phyloP scores from a whole-genome alignment of 768 basidiomycete genomes.

The Mycena amicta region DNA sequence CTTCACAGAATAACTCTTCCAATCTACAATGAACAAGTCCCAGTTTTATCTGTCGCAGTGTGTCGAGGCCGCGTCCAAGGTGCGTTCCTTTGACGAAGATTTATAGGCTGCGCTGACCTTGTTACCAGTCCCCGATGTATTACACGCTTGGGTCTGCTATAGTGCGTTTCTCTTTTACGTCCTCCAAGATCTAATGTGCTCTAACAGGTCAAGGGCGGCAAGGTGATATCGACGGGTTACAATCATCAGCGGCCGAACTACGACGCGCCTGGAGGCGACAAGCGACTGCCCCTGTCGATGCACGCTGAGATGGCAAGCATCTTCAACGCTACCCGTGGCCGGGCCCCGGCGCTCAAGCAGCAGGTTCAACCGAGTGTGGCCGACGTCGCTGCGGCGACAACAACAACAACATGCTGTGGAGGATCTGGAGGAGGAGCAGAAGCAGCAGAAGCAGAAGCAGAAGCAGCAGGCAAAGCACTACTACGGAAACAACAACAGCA shows the following conservation, averaged over 20 bases:
- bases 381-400: constrained; percentile 6
- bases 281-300: constrained; percentile 47
- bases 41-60: constrained; percentile 56
- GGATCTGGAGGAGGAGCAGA: constrained; percentile 15
- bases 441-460: constrained; percentile 16
- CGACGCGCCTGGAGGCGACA: constrained; percentile 45
- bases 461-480: constrained; percentile 10
- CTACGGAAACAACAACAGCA: neutral
- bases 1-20: constrained; percentile 7
- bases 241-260: constrained; percentile 60
- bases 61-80: constrained; percentile 49
- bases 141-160: constrained; percentile 48
- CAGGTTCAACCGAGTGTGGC: constrained; percentile 47
- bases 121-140: constrained; percentile 43
- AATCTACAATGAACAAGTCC: constrained; percentile 45
- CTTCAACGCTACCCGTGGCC: constrained; percentile 50
- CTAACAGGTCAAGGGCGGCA: constrained; percentile 52
- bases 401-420: constrained; percentile 13
- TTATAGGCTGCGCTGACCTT: neutral
- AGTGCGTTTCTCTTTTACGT: constrained; percentile 16
- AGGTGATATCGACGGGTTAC: constrained; percentile 52
- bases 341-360: constrained; percentile 54
- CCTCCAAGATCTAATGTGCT: neutral
- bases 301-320: constrained; percentile 66
- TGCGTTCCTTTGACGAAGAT: neutral